Conservation (phyloP, 2,329 filamentous ascomycete species). For the Nemania serpens region DNA sequence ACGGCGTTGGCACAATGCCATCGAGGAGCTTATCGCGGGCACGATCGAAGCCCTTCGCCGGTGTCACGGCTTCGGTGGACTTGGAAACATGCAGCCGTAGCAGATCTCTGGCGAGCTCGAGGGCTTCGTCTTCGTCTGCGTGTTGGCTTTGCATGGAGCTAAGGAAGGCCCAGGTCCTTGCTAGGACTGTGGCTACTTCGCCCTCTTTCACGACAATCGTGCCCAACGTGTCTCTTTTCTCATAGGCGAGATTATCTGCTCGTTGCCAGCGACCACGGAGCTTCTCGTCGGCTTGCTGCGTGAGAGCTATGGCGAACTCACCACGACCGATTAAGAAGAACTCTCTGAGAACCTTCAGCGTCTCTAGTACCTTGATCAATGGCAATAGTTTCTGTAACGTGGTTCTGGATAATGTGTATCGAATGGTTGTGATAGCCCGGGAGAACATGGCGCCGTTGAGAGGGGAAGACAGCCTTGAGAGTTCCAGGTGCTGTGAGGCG, state of each 20-base stretch:
- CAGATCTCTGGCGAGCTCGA: constrained; percentile 81
- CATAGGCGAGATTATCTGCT: constrained; percentile 61
- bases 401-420: constrained; percentile 81
- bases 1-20: constrained; percentile 59
- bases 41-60: constrained; percentile 44
- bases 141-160: constrained; percentile 72
- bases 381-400: constrained; percentile 83
- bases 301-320: constrained; percentile 87
- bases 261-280: constrained; percentile 74
- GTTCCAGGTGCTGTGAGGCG: constrained; percentile 68
- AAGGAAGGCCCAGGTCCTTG: constrained; percentile 78
- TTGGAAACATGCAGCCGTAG: constrained; percentile 69
- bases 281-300: constrained; percentile 81
- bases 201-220: constrained; percentile 80
- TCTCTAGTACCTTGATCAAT: constrained; percentile 73
- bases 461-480: constrained; percentile 73
- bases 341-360: constrained; percentile 76
- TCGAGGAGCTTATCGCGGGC: constrained; percentile 36
- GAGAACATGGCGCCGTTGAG: constrained; percentile 74
- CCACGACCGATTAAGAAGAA: constrained; percentile 88
- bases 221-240: constrained; percentile 62
- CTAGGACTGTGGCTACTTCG: constrained; percentile 77
- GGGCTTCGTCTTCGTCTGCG: constrained; percentile 78
- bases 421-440: constrained; percentile 73
- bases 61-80: constrained; percentile 44